These are phyloP conservation scores for Flaveria trinervia DNA, from an alignment of 129 eudicot genomes.

Conservation along the genomic window DNA sequence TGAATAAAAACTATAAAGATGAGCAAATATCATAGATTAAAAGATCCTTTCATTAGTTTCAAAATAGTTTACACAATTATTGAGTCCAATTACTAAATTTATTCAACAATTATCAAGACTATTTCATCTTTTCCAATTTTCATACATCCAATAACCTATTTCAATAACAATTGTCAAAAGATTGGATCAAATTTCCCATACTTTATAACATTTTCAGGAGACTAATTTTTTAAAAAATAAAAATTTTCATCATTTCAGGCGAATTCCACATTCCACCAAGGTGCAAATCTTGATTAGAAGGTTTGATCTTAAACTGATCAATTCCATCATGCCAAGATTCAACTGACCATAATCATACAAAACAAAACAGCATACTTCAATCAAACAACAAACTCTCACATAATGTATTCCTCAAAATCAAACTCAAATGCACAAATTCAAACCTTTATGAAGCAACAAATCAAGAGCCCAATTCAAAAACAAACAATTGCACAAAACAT, in stretches of 20 bases:
- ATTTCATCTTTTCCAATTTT: not conserved
- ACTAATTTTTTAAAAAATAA: not conserved
- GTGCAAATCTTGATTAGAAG: not conserved
- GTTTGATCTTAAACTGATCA: constrained; percentile 4
- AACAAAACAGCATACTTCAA: no score
- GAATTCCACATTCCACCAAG: not conserved
- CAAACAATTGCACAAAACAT: constrained; percentile 4
- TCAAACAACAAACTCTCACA: no score
- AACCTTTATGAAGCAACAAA: not conserved
- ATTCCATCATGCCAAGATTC: constrained; percentile 20
- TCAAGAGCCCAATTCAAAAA: constrained; percentile 20
- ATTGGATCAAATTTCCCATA: not conserved
- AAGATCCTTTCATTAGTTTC: constrained; percentile 7
- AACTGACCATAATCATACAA: constrained; percentile 5
- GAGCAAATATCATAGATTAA: not conserved
- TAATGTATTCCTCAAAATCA: no score
- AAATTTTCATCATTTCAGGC: constrained; percentile 19
- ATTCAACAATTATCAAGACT: constrained; percentile 14
- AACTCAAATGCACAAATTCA: no score
- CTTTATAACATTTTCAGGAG: no score
- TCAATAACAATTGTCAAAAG: constrained; percentile 9
- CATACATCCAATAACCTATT: constrained; percentile 2
- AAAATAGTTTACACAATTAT: not conserved
- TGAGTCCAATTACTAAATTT: not conserved
- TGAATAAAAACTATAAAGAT: constrained; percentile 1